Conservation (phyloP, 306 rosid genomes). For the Mimosa bimucronata region DNA sequence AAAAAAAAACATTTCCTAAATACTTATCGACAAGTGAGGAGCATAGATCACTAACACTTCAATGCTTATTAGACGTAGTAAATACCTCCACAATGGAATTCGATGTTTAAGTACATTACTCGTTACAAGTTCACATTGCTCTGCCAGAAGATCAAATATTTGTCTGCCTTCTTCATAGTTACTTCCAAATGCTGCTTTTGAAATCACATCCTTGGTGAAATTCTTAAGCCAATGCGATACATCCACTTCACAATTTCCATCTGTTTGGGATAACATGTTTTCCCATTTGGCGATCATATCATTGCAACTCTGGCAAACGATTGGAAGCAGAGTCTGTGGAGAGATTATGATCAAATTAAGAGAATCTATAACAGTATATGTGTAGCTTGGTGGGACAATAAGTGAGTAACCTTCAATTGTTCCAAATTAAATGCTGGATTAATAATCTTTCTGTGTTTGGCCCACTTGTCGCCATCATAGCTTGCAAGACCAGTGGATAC, state of each 20-base stretch:
- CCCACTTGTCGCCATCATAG: conserved; percentile 56
- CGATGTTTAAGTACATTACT: neutral
- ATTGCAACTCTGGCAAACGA: neutral
- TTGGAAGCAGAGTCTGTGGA: neutral
- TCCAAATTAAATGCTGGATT: conserved; percentile 58
- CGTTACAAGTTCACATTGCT: neutral
- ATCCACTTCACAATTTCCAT: conserved; percentile 36
- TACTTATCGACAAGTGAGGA: neutral
- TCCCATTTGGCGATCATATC: neutral
- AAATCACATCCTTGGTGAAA: conserved; percentile 33
- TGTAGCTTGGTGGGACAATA: neutral
- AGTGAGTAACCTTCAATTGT: conserved; percentile 52
- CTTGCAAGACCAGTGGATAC: conserved; percentile 31
- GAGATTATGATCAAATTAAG: neutral
- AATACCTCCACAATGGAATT: conserved; percentile 40
- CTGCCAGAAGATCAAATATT: conserved; percentile 34
- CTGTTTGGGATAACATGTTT: neutral
- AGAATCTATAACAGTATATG: neutral
- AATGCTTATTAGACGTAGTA: neutral
- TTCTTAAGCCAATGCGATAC: conserved; percentile 31
- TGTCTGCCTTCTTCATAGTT: conserved; percentile 34
- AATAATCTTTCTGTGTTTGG: conserved; percentile 55
- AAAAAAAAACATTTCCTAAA: neutral
- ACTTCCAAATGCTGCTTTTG: conserved; percentile 45
- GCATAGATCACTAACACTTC: neutral